phyloP scores from a whole-genome alignment of 106 monocot species.

The Iris macrosiphon region DNA sequence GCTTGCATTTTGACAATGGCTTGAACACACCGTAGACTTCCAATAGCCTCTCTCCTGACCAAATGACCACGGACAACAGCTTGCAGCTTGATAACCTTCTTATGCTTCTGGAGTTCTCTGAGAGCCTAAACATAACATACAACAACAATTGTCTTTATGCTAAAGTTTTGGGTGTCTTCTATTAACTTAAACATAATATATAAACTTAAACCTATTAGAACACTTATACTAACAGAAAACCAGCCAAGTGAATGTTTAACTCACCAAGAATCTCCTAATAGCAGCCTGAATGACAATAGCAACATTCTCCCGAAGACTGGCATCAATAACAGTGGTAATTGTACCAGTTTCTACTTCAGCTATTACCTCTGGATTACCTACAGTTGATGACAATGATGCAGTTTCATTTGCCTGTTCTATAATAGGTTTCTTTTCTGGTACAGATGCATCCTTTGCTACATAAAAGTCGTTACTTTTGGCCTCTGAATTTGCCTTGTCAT shows the following conservation, averaged over 20 bases:
- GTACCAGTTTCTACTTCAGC: conserved; percentile 6
- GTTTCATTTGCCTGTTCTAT: conserved; percentile 31
- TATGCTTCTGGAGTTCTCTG: conserved; percentile 41
- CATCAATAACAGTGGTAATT: conserved; percentile 13
- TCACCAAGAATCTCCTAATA: conserved; percentile 69
- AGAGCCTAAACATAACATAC: too few species aligned
- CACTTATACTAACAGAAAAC: background rate
- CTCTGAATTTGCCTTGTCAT: conserved; percentile 45
- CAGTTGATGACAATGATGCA: conserved; percentile 8
- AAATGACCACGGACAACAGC: conserved; percentile 77
- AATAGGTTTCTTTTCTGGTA: conserved; percentile 31
- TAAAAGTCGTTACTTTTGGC: conserved; percentile 10
- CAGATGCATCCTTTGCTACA: conserved; percentile 32
- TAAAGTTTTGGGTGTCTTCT: too few species aligned
- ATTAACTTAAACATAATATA: background rate
- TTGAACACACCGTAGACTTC: conserved; percentile 67
- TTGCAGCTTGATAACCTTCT: conserved; percentile 82
- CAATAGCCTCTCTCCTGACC: conserved; percentile 68
- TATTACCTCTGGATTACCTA: background rate
- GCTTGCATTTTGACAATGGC: conserved; percentile 86
- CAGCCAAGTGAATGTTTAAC: background rate
- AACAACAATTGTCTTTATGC: too few species aligned
- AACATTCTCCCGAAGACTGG: conserved; percentile 24
- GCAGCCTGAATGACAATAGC: conserved; percentile 62
- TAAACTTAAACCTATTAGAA: too few species aligned